Evolutionary conservation across 1,284 basidiomycete species (phyloP).

Genomic region (Golubevia sp.): DNA sequence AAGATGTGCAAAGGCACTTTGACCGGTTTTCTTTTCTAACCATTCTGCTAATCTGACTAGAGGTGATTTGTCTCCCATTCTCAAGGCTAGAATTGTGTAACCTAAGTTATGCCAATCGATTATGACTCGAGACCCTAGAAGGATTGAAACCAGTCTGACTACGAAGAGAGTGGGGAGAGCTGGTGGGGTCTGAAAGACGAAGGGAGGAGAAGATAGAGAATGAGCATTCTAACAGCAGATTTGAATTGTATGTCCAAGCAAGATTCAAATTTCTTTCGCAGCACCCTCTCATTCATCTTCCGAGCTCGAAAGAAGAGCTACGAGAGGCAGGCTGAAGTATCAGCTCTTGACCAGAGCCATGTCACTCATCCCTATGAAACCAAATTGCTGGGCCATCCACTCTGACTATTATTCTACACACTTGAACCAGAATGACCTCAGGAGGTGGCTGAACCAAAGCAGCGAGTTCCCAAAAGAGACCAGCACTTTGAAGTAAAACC

Average conservation of each 20-base stretch:
- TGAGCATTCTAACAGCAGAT: too few species aligned
- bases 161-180: constrained; percentile 90
- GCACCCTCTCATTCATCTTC: too few species aligned
- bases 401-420: too few species aligned
- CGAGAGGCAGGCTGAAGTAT: too few species aligned
- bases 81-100: constrained; percentile 86
- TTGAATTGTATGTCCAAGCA: too few species aligned
- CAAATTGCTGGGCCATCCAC: too few species aligned
- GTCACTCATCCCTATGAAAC: too few species aligned
- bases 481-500: constrained; percentile 63
- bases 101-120: constrained; percentile 99
- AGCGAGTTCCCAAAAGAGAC: constrained; percentile 42
- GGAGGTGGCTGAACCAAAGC: constrained; percentile 72
- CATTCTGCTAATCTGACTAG: constrained; percentile 70
- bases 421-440: constrained; percentile 87
- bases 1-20: constrained; percentile 79
- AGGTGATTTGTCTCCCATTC: constrained; percentile 71
- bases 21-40: constrained; percentile 41
- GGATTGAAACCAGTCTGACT: constrained; percentile 73
- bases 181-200: constrained; percentile 79
- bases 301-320: too few species aligned
- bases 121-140: constrained; percentile 80
- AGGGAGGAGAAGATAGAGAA: too few species aligned
- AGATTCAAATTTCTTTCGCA: too few species aligned
- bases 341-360: too few species aligned